Base-by-base conservation (phyloP, 75 land plant species). In the Pseudotsuga menziesii region DNA sequence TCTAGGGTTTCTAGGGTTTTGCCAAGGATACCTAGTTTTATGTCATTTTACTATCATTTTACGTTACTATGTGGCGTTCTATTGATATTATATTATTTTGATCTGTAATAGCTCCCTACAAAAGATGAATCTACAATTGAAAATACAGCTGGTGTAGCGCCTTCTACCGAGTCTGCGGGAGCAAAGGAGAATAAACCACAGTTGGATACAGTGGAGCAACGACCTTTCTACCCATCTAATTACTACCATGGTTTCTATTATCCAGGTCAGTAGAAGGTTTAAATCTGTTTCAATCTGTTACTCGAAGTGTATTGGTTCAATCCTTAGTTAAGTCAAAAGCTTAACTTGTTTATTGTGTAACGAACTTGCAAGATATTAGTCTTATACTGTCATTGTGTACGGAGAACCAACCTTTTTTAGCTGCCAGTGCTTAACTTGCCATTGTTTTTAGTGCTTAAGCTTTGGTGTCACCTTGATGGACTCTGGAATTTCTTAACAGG, bases 161-260 rank as follows among this genome's bases (percentile, higher is more conserved):
- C 9, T 73, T 19, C 75, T 26, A 55, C 17, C 27, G 75, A 73
- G 26, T 23, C 35, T 17, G 27, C 25, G 6, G 75, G 32, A 56
- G 57, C 75, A 52, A 73, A 73, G 44, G 75, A 73, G 44, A 73
- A 56, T 27, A 73, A 73, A 55, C 56, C 79, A 63, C 63, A 85
- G 5, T 84, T 83, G 74, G 86, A 75, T 60, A 16, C 80, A 77
- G 61, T 78, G 61, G 85, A 88, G 57, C 92, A 79, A 74, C 87
- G 83, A 6, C 35, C 81, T 32, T 82, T 76, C 75, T 88, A 85
- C 74, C 88, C 92, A 69, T 77, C 82, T 75, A 73, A 56, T 56
- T 77, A 77, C 67, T 84, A 80, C 36, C 80, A 90, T 79, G 87
- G 85, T 0, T 90, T 85, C 77, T 85, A 80, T 26, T 85, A 79